phyloP scores from a whole-genome alignment of 371 early-diverging fungal genomes.

The Rhizopus arrhizus region DNA sequence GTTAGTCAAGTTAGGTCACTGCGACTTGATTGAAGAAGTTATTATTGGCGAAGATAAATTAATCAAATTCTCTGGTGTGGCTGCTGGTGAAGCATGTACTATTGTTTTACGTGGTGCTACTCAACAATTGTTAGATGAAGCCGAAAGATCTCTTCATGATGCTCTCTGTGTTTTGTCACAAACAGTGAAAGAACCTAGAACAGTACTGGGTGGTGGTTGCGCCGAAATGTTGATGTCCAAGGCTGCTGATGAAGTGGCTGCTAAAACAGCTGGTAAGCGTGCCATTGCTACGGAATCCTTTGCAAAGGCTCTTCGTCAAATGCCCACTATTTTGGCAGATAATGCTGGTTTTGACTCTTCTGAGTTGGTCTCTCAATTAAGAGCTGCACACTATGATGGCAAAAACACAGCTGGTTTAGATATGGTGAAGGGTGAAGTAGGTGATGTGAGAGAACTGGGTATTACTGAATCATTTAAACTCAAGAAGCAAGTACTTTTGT shows the following conservation, averaged over 20 bases:
- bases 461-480: slow-evolving; percentile 98
- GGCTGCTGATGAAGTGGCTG: slow-evolving; percentile 93
- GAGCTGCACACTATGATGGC: slow-evolving; percentile 92
- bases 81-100: slow-evolving; percentile 97
- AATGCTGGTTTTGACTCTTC: slow-evolving; percentile 99
- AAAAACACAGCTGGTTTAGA: slow-evolving; percentile 85
- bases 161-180: slow-evolving; percentile 98
- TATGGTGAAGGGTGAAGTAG: slow-evolving; percentile 83
- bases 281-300: slow-evolving; percentile 98
- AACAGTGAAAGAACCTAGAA: slow-evolving; percentile 93
- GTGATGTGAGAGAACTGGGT: slow-evolving; percentile 86
- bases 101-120: slow-evolving; percentile 98
- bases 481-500: slow-evolving; percentile 95
- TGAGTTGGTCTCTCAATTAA: slow-evolving; percentile 89
- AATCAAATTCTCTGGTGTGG: slow-evolving; percentile 97
- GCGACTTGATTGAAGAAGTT: slow-evolving; percentile 96
- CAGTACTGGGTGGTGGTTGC: slow-evolving; percentile 97
- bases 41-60: slow-evolving; percentile 97
- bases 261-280: slow-evolving; percentile 91
- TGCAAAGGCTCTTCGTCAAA: slow-evolving; percentile 94
- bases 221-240: slow-evolving; percentile 97
- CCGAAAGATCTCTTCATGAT: slow-evolving; percentile 99
- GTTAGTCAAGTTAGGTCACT: slow-evolving; percentile 91
- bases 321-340: slow-evolving; percentile 98
- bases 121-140: slow-evolving; percentile 97